Conservation (phyloP, 2,329 filamentous ascomycete genomes). For the Davidsoniella neocaledoniae region DNA sequence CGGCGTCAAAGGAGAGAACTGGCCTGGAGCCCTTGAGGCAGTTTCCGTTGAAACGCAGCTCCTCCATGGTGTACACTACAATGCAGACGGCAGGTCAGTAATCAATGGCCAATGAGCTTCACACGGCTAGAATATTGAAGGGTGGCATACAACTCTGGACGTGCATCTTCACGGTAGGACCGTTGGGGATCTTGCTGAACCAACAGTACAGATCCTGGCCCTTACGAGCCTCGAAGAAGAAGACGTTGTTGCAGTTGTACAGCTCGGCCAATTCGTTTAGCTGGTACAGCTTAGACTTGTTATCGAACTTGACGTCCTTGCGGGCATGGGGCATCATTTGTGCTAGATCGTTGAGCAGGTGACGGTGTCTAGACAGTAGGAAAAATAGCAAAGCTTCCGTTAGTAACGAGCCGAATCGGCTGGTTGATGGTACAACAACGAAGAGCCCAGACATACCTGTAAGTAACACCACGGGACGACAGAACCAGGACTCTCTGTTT, state of each 20-base stretch:
- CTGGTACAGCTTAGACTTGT: constrained; percentile 72
- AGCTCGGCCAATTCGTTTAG: constrained; percentile 61
- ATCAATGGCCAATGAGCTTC: not conserved
- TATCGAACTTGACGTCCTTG: constrained; percentile 94
- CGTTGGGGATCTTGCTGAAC: constrained; percentile 75
- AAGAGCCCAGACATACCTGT: constrained; percentile 37
- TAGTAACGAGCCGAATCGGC: not conserved
- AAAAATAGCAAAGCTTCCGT: not conserved
- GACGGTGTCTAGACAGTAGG: constrained; percentile 52
- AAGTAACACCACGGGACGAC: constrained; percentile 82
- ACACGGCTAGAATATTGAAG: not conserved
- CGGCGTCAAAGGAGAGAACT: constrained; percentile 76
- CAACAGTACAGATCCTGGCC: constrained; percentile 88
- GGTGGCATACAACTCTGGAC: constrained; percentile 49
- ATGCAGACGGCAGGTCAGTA: not conserved
- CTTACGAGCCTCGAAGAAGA: constrained; percentile 93
- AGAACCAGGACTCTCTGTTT: constrained; percentile 74
- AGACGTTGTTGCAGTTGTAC: constrained; percentile 85
- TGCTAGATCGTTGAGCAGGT: constrained; percentile 78
- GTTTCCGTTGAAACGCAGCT: constrained; percentile 92
- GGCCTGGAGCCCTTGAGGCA: constrained; percentile 87
- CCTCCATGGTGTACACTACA: constrained; percentile 83
- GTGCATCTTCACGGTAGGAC: constrained; percentile 48
- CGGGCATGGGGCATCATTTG: constrained; percentile 78
- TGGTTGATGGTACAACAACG: not conserved